Conservation (phyloP, 2,329 filamentous ascomycete species). For the Scytalidium sp. region DNA sequence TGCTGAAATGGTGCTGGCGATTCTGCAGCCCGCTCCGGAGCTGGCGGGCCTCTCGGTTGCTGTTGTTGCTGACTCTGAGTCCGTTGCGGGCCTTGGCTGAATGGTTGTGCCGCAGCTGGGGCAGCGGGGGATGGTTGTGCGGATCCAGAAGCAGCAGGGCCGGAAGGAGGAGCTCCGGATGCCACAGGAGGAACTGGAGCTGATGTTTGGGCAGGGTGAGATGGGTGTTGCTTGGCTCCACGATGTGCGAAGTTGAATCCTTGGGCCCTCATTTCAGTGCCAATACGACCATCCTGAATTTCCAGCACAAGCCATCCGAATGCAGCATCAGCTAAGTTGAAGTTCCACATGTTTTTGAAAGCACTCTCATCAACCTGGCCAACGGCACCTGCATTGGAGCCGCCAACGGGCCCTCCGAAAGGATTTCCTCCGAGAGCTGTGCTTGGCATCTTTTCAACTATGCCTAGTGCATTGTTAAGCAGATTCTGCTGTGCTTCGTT, state of each 20-base stretch:
- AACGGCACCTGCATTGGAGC: conserved; percentile 60
- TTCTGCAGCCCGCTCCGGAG: conserved; percentile 24
- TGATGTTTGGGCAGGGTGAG: conserved; percentile 29
- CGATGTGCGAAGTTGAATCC: conserved; percentile 99
- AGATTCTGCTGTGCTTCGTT: conserved; percentile 94
- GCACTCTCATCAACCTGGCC: conserved; percentile 97
- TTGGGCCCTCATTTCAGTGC: conserved; percentile 97
- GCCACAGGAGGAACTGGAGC: conserved; percentile 32
- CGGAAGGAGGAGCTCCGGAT: conserved; percentile 29
- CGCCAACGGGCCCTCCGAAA: conserved; percentile 81
- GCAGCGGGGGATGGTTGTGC: conserved; percentile 22
- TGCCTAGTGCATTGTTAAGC: conserved; percentile 82
- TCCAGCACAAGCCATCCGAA: conserved; percentile 96
- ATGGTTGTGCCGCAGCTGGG: conserved; percentile 21
- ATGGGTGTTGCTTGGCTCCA: conserved; percentile 70
- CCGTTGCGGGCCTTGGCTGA: conserved; percentile 22
- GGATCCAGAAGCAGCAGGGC: conserved; percentile 27
- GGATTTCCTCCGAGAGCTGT: conserved; percentile 95
- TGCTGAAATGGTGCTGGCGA: conserved; percentile 26
- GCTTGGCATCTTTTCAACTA: conserved; percentile 97
- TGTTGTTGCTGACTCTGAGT: conserved; percentile 22
- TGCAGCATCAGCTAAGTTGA: conserved; percentile 94
- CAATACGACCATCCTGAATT: conserved; percentile 91
- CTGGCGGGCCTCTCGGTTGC: conserved; percentile 25
- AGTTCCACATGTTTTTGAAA: conserved; percentile 99